Evolutionary conservation across 495 filamentous ascomycete genomes (phyloP).

Genomic region (Penicillium ucsense): DNA sequence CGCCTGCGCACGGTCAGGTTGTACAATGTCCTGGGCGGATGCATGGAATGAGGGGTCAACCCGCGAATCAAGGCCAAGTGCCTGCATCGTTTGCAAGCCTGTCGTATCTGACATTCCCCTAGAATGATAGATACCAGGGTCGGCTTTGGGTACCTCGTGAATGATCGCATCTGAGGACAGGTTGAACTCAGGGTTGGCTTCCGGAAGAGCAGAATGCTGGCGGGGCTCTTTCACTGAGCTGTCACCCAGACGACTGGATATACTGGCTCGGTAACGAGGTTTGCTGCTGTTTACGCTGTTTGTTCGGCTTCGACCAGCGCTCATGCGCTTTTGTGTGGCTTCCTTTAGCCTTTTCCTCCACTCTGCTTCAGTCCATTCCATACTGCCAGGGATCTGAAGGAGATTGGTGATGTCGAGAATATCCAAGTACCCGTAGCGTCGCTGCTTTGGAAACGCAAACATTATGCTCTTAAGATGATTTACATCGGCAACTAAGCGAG

Average conservation of each 20-base stretch:
- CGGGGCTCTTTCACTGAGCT: slow-evolving; percentile 27
- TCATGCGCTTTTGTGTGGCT: slow-evolving; percentile 72
- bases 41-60: slow-evolving; percentile 25
- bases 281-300: slow-evolving; percentile 53
- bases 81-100: slow-evolving; percentile 15
- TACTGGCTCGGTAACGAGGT: slow-evolving; percentile 57
- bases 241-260: slow-evolving; percentile 40
- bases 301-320: slow-evolving; percentile 34
- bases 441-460: slow-evolving; percentile 93
- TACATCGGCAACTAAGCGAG: slow-evolving; percentile 74
- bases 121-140: slow-evolving; percentile 34
- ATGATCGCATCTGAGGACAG: slow-evolving; percentile 31
- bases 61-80: slow-evolving; percentile 16
- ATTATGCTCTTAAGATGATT: slow-evolving; percentile 84
- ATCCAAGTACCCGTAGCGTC: slow-evolving; percentile 85
- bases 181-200: slow-evolving; percentile 34
- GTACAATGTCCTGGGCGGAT: slow-evolving; percentile 34
- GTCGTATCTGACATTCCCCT: slow-evolving; percentile 47
- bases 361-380: slow-evolving; percentile 76
- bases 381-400: slow-evolving; percentile 66
- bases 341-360: slow-evolving; percentile 89
- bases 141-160: slow-evolving; percentile 17
- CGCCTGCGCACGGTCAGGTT: slow-evolving; percentile 13
- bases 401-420: slow-evolving; percentile 71
- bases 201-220: slow-evolving; percentile 41